phyloP scores from a whole-genome alignment of 2,329 filamentous ascomycete species.

The Coniochaeta ligniaria region DNA sequence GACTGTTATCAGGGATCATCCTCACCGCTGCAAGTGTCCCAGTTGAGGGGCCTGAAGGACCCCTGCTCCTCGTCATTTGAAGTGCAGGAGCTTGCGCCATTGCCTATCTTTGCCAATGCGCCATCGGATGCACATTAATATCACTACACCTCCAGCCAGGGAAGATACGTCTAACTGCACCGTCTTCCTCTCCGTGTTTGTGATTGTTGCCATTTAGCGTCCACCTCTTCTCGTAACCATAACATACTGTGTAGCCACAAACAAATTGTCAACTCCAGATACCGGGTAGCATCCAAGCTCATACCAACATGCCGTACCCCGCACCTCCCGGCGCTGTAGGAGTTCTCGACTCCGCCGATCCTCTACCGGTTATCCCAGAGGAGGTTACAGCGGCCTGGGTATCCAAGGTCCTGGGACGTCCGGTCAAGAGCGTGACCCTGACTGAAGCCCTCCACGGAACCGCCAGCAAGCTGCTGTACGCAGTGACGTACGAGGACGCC shows the following conservation, averaged over 20 bases:
- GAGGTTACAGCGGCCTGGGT: conserved; percentile 14
- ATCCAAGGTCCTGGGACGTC: conserved; percentile 10
- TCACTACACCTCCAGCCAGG: not conserved
- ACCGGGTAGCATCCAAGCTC: not conserved
- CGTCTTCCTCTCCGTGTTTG: not conserved
- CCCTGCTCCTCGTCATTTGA: too few relatives aligned
- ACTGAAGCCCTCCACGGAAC: conserved; percentile 13
- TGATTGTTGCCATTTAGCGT: not conserved
- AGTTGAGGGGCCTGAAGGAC: too few relatives aligned
- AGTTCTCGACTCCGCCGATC: conserved; percentile 9
- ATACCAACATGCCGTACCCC: not conserved
- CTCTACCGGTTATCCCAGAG: conserved; percentile 11
- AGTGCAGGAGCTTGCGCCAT: too few relatives aligned
- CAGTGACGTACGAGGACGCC: conserved; percentile 45
- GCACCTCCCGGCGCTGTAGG: conserved; percentile 4
- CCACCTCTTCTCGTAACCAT: not conserved
- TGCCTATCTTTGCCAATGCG: too few relatives aligned
- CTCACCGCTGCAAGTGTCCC: not conserved
- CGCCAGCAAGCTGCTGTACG: conserved; percentile 32
- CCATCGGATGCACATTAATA: not conserved
- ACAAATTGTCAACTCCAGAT: not conserved
- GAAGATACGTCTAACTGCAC: not conserved
- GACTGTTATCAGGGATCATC: not conserved
- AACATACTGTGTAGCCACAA: not conserved
- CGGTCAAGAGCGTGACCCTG: conserved; percentile 7